A percentile compares a stretch with the other conserved stretches of the same genome.
Evolutionary conservation across 805 yeast genomes (phyloP).

Genomic region (Metschnikowia baotianmanensis): DNA sequence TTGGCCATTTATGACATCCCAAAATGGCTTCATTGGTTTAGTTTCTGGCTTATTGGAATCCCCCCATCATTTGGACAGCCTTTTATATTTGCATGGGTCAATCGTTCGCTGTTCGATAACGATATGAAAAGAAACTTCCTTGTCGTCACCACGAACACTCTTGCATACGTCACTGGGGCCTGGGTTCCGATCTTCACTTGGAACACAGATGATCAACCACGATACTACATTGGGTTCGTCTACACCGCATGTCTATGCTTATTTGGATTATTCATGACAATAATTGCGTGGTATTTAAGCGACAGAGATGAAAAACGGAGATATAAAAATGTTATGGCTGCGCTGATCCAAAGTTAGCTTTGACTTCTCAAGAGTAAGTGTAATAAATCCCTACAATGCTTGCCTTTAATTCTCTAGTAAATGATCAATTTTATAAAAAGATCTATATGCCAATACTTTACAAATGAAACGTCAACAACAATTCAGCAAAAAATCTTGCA

Average conservation of each 20-base stretch:
- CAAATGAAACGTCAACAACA: conserved; percentile 5
- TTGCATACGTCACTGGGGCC: conserved; percentile 40
- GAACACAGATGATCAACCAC: conserved; percentile 35
- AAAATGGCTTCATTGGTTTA: conserved; percentile 47
- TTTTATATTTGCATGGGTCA: conserved; percentile 55
- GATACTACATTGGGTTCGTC: conserved; percentile 32
- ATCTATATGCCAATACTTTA: conserved; percentile 15
- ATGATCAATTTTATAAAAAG: no score
- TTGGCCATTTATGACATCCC: conserved; percentile 51
- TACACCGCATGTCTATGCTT: conserved; percentile 32
- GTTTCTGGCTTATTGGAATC: conserved; percentile 46
- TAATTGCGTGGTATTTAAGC: conserved; percentile 25
- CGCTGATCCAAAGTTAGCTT: no score
- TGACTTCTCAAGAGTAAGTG: no score
- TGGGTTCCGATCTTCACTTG: conserved; percentile 41
- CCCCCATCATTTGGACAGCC: conserved; percentile 57
- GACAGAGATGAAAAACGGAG: conserved; percentile 23
- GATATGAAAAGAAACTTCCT: conserved; percentile 34
- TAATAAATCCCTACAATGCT: no score
- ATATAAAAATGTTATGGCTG: no score
- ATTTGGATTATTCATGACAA: conserved; percentile 31
- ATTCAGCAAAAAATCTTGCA: not conserved
- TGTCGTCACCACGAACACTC: conserved; percentile 37
- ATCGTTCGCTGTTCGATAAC: conserved; percentile 42
- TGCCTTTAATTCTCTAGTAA: no score